These are phyloP conservation scores for Symbiodinium pilosum DNA, from an alignment of 73 alveolate species.

Conservation along the genomic window DNA sequence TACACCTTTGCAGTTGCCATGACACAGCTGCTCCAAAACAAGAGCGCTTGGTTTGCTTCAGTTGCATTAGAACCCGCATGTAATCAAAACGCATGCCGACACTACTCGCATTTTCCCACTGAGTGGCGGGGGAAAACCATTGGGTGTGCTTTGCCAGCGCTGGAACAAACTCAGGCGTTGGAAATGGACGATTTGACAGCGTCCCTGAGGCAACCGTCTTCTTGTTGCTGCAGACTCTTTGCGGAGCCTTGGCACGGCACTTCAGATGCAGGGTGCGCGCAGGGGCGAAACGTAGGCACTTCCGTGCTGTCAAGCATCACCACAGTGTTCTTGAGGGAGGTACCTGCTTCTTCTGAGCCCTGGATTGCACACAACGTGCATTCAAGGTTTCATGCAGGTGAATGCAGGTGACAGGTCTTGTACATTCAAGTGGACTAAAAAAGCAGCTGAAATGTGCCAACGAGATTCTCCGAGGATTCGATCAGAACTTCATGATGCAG, in stretches of 20 bases:
- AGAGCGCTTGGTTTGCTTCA: background rate
- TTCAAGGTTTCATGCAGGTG: background rate
- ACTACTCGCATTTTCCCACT: background rate
- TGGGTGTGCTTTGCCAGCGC: background rate
- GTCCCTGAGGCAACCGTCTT: slow-evolving; percentile 50
- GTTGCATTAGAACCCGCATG: no score
- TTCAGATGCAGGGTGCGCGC: no score
- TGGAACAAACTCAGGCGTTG: slow-evolving; percentile 2
- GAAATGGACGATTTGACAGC: slow-evolving; percentile 44
- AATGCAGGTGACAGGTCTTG: background rate
- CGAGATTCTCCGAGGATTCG: slow-evolving; percentile 4
- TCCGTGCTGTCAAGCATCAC: no score
- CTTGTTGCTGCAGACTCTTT: slow-evolving; percentile 76
- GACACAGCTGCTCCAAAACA: slow-evolving; percentile 61
- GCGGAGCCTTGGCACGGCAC: slow-evolving; percentile 35
- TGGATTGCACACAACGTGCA: background rate
- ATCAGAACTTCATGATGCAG: slow-evolving; percentile 14
- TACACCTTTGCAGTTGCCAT: slow-evolving; percentile 92
- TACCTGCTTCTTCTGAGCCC: no score
- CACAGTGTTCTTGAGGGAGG: no score
- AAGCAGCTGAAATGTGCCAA: no score
- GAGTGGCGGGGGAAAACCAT: no score
- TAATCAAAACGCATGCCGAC: no score
- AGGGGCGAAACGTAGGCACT: no score
- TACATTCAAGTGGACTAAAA: background rate